These are phyloP conservation scores for Ceriops zippeliana DNA, from an alignment of 345 rosid species.

Conservation along the genomic window DNA sequence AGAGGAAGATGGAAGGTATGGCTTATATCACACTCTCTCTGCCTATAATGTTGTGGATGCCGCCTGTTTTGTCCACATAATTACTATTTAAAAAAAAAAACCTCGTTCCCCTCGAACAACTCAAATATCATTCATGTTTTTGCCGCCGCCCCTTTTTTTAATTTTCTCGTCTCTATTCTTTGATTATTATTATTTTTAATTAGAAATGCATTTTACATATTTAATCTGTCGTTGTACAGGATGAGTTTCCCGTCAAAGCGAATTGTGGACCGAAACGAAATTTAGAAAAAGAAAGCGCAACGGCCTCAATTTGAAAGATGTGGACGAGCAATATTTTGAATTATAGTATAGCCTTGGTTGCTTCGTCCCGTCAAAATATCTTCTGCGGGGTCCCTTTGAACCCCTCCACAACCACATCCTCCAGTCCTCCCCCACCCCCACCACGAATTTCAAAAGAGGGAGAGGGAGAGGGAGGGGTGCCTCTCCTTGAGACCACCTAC, in stretches of 20 bases:
- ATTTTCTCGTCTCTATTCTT: too few relatives aligned
- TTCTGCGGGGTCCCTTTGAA: not conserved
- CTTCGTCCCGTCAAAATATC: not conserved
- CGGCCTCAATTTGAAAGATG: too few relatives aligned
- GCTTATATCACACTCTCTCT: not conserved
- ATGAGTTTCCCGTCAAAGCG: too few relatives aligned
- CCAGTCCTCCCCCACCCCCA: slow-evolving; percentile 3
- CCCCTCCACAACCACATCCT: not conserved
- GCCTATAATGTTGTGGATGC: not conserved
- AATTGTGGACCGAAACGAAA: too few relatives aligned
- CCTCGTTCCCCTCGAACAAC: not conserved
- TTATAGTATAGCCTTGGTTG: not conserved
- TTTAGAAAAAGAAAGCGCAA: too few relatives aligned
- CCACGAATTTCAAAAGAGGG: slow-evolving; percentile 11
- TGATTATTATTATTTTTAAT: too few relatives aligned
- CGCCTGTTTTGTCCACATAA: not conserved
- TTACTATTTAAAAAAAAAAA: not conserved
- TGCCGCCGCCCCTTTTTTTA: too few relatives aligned
- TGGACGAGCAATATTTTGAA: not conserved
- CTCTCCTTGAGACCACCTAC: not conserved
- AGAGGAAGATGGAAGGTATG: too few relatives aligned
- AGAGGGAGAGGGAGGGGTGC: not conserved
- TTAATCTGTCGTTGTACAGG: too few relatives aligned
- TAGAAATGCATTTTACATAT: too few relatives aligned
- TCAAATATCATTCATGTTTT: not conserved